phyloP scores from a whole-genome alignment of 768 basidiomycete genomes.

The Paxillus ammoniavirescens region DNA sequence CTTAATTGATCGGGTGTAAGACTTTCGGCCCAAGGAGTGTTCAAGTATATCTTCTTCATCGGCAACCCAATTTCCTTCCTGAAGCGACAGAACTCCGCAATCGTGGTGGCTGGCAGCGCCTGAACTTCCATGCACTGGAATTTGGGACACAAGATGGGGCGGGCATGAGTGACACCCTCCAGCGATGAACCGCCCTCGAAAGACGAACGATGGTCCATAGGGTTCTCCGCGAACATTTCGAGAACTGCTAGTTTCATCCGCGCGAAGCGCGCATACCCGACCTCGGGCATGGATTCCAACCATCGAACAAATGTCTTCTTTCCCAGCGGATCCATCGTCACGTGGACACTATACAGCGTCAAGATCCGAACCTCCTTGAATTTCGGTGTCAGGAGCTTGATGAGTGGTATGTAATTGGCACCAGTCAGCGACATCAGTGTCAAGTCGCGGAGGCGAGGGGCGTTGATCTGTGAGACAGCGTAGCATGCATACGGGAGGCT shows the following conservation, averaged over 20 bases:
- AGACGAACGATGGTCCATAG: constrained; percentile 20
- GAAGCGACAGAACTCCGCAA: constrained; percentile 36
- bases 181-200: constrained; percentile 4
- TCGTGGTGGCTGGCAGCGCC: constrained; percentile 26
- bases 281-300: constrained; percentile 56
- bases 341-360: constrained; percentile 47
- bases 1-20: constrained; percentile 23
- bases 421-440: constrained; percentile 54
- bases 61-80: constrained; percentile 43
- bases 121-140: constrained; percentile 49
- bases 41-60: constrained; percentile 50
- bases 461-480: constrained; percentile 48
- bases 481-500: constrained; percentile 46
- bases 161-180: constrained; percentile 5
- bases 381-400: constrained; percentile 42
- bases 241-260: constrained; percentile 42
- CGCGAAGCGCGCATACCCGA: constrained; percentile 51
- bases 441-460: constrained; percentile 56
- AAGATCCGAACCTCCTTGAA: constrained; percentile 56
- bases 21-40: constrained; percentile 26
- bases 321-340: constrained; percentile 26
- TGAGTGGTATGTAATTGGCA: constrained; percentile 50
- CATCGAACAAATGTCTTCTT: constrained; percentile 41
- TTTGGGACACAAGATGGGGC: constrained; percentile 40
- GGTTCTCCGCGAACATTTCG: constrained; percentile 46